phyloP scores from a whole-genome alignment of 768 basidiomycete species.

The Cubamyces sp. region DNA sequence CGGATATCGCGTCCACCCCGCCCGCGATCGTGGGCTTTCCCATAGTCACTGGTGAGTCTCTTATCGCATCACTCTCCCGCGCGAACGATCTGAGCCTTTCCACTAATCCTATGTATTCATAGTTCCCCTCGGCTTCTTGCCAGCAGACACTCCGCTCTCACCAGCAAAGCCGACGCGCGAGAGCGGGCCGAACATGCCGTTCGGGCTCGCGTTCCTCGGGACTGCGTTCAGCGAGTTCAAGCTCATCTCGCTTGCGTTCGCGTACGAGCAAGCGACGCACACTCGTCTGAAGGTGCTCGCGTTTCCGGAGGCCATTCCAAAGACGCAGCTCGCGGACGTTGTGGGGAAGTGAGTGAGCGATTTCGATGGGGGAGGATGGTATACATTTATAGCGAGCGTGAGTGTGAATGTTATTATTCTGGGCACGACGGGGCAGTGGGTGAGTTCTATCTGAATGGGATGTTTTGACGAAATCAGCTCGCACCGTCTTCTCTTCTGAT shows the following conservation, averaged over 20 bases:
- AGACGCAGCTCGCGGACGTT: slow-evolving; percentile 50
- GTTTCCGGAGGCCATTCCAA: slow-evolving; percentile 57
- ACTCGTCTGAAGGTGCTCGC: slow-evolving; percentile 53
- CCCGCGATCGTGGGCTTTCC: slow-evolving; percentile 44
- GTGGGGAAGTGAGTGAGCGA: slow-evolving; percentile 18
- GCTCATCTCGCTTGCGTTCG: slow-evolving; percentile 48
- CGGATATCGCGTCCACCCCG: slow-evolving; percentile 16
- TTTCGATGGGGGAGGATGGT: not conserved
- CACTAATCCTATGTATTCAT: not conserved
- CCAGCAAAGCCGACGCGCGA: slow-evolving; percentile 45
- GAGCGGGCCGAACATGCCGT: slow-evolving; percentile 35
- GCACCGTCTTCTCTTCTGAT: too few species aligned
- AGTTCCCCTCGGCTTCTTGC: slow-evolving; percentile 47
- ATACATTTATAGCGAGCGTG: not conserved
- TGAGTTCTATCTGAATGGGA: too few species aligned
- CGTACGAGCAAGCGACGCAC: slow-evolving; percentile 60
- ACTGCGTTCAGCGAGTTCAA: slow-evolving; percentile 49
- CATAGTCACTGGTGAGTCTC: slow-evolving; percentile 35
- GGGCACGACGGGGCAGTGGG: not conserved
- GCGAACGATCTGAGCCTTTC: too few species aligned
- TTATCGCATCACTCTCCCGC: not conserved
- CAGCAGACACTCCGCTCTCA: slow-evolving; percentile 35
- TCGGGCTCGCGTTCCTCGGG: slow-evolving; percentile 49
- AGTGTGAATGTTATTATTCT: not conserved
- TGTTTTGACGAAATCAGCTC: too few species aligned